Evolutionary conservation across 768 basidiomycete genomes (phyloP).

Genomic region (Naematelia aurantialba): DNA sequence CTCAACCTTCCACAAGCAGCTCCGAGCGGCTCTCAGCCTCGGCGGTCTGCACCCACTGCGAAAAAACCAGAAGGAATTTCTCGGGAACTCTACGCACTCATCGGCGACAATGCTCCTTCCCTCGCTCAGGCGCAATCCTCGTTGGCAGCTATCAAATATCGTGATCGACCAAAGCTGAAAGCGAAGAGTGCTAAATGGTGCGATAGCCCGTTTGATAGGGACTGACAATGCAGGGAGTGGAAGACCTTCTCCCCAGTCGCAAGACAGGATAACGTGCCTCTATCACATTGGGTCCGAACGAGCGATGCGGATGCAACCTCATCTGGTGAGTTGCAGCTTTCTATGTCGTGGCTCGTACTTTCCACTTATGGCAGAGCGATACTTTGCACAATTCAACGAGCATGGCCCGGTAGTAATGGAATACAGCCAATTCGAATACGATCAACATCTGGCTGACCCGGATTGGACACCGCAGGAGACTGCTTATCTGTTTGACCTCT

Average conservation of each 20-base stretch:
- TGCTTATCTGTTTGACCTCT: constrained; percentile 78
- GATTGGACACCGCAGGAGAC: constrained; percentile 94
- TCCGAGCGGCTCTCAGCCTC: neutral
- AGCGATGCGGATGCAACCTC: constrained; percentile 2
- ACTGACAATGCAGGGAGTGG: constrained; percentile 61
- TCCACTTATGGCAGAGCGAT: constrained; percentile 45
- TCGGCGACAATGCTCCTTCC: constrained; percentile 87
- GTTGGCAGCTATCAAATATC: constrained; percentile 54
- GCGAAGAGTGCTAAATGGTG: constrained; percentile 70
- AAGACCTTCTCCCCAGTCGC: constrained; percentile 58
- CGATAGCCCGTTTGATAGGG: constrained; percentile 11
- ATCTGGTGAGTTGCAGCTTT: constrained; percentile 9
- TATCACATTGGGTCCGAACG: constrained; percentile 67
- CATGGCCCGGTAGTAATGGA: constrained; percentile 56
- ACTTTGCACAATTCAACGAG: constrained; percentile 78
- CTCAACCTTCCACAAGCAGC: constrained; percentile 58
- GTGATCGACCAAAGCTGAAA: constrained; percentile 76
- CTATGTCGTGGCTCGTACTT: neutral
- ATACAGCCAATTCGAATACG: constrained; percentile 79
- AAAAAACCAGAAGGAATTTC: constrained; percentile 70
- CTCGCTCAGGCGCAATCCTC: constrained; percentile 55
- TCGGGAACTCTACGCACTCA: constrained; percentile 85
- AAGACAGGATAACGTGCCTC: constrained; percentile 61
- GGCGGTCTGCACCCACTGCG: constrained; percentile 45
- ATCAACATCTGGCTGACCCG: constrained; percentile 69